Base-by-base conservation (phyloP, 2,329 filamentous ascomycete species). In the Escovopsis weberi region DNA sequence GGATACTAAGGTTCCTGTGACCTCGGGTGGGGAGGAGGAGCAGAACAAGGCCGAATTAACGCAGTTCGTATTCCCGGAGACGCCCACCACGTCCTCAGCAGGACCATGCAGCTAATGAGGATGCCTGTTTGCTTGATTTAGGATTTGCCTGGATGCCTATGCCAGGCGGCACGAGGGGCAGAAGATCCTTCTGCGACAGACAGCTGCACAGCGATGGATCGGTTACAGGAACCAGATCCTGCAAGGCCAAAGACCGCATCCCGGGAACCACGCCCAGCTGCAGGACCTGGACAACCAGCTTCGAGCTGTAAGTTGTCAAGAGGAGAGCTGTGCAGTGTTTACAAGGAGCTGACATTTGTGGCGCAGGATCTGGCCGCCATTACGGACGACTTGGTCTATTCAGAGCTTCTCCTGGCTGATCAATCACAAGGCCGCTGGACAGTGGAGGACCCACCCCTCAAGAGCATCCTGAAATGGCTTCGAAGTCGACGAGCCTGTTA, bases 181-280 rank as follows among this genome's bases (percentile, higher is more conserved):
- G 50, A 80, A 79, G 63, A 80, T 80, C 50, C 77, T 74, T 50
- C 63, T 76, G 45, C 68, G 75, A 32, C 77, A 80, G 55, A 64
- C 63, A 26, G 75, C 74, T 26, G 75, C 73, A 33, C 72, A 76
- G 57, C 61, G 68, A 50, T 80, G 77, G 75, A 57, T 79, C 45
- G 64, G 69, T 45, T 68, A 65, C 55, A 66, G 76, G 45, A 66
- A 70, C 33, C 57, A 64, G 35, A 63, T 78, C 43, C 61, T 80
- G 35, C 66, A 69, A 52, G 72, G 72, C 39, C 60, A 65, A 33
- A 62, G 65, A 51, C 69, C 74, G 38, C 64, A 60, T 46, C 59
- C 64, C 37, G 60, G 64, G 38, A 66, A 69, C 45, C 63, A 68
- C 38, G 61, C 64, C 15, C 67, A 69, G 47, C 63, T 80, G 35